These are phyloP conservation scores for Lipomyces oligophaga DNA, from an alignment of 805 yeast genomes.

Conservation along the genomic window DNA sequence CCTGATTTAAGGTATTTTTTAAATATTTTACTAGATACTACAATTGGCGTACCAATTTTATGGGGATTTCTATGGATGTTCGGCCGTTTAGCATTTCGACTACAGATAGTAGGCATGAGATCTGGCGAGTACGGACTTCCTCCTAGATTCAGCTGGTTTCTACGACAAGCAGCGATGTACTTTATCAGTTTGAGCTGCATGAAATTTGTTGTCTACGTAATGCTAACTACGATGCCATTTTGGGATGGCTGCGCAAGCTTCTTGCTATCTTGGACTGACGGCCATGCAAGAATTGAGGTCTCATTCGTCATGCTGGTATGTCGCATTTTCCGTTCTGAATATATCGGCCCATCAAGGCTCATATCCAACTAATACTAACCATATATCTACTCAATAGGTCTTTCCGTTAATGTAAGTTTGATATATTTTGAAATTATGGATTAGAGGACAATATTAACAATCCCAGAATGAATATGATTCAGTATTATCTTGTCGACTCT, in stretches of 20 bases:
- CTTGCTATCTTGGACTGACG: constrained; percentile 77
- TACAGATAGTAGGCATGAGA: constrained; percentile 42
- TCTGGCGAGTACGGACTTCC: constrained; percentile 67
- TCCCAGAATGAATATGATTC: constrained; percentile 43
- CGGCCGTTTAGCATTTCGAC: constrained; percentile 40
- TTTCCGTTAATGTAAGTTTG: constrained; percentile 38
- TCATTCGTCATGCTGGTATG: constrained; percentile 81
- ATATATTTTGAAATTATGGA: too few species aligned
- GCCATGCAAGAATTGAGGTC: constrained; percentile 76
- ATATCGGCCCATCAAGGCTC: background rate
- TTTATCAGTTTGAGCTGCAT: constrained; percentile 58
- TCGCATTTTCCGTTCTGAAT: constrained; percentile 48
- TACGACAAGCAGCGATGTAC: constrained; percentile 69
- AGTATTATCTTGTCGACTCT: constrained; percentile 55
- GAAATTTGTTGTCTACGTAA: constrained; percentile 56
- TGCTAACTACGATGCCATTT: constrained; percentile 60
- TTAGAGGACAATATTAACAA: constrained; percentile 5
- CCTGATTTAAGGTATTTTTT: constrained; percentile 58
- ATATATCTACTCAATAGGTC: constrained; percentile 5
- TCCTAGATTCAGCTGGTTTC: constrained; percentile 54
- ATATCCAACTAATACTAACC: background rate
- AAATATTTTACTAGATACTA: constrained; percentile 83
- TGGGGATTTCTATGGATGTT: constrained; percentile 57
- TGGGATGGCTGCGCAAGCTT: constrained; percentile 69
- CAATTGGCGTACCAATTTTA: constrained; percentile 83